phyloP scores from a whole-genome alignment of 495 filamentous ascomycete genomes.

The Schizothecium vesticola region DNA sequence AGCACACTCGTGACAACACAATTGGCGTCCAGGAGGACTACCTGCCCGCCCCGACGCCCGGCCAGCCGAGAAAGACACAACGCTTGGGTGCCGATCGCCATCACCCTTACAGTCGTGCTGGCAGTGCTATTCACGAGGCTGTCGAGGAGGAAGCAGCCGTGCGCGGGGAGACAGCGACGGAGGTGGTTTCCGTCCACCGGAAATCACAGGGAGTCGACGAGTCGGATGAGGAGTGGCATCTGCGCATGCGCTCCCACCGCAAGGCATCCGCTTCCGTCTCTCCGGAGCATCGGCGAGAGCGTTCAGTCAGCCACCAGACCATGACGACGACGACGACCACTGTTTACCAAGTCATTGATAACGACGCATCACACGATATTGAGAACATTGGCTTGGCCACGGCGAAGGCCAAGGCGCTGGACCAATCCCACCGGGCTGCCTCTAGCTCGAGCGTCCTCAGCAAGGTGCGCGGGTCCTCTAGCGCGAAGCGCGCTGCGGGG shows the following conservation, averaged over 20 bases:
- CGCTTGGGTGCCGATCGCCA: conserved; percentile 40
- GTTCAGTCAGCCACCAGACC: conserved; percentile 50
- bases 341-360: conserved; percentile 49
- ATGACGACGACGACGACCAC: conserved; percentile 60
- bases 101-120: conserved; percentile 47
- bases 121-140: conserved; percentile 28
- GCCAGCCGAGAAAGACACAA: conserved; percentile 87
- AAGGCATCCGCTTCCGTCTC: conserved; percentile 42
- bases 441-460: conserved; percentile 62
- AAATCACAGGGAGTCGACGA: conserved; percentile 52
- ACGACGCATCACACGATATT: conserved; percentile 50
- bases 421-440: conserved; percentile 51
- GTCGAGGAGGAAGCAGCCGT: conserved; percentile 37
- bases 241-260: conserved; percentile 62
- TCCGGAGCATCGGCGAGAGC: conserved; percentile 32
- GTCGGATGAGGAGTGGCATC: conserved; percentile 71
- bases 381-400: conserved; percentile 45
- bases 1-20: conserved; percentile 50
- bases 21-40: conserved; percentile 66
- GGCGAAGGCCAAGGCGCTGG: conserved; percentile 60
- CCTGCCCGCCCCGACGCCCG: conserved; percentile 89
- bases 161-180: conserved; percentile 27
- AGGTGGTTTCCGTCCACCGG: conserved; percentile 47
- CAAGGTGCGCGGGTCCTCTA: conserved; percentile 66
- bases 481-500: conserved; percentile 50